Evolutionary conservation across 768 basidiomycete species (phyloP).

Genomic region (Cytidiella melzeri): DNA sequence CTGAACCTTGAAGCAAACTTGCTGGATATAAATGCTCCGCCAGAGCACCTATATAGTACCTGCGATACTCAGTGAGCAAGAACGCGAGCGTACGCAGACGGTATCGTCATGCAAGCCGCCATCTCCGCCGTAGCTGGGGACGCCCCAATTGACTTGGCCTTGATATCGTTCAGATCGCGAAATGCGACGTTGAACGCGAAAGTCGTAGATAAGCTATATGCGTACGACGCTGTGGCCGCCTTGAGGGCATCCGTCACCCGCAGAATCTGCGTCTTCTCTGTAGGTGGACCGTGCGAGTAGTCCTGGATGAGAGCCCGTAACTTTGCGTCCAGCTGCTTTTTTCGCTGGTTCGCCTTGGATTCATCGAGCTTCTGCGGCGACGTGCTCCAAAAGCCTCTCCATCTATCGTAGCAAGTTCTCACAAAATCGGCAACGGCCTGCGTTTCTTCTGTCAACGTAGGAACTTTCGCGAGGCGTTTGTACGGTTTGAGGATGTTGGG

Average conservation of each 20-base stretch:
- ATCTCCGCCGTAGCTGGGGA: slow-evolving; percentile 12
- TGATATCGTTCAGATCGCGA: slow-evolving; percentile 45
- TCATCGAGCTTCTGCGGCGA: not conserved
- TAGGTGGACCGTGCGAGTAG: not conserved
- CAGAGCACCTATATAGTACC: too few species aligned
- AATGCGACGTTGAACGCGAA: slow-evolving; percentile 58
- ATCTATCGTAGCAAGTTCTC: not conserved
- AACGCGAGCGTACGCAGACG: not conserved
- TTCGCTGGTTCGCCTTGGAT: not conserved
- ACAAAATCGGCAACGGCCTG: slow-evolving; percentile 25
- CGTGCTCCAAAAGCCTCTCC: slow-evolving; percentile 1
- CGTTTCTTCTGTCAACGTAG: slow-evolving; percentile 32
- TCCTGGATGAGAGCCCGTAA: not conserved
- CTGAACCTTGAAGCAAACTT: too few species aligned
- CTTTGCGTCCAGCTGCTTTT: not conserved
- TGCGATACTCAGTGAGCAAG: too few species aligned
- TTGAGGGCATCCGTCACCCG: not conserved
- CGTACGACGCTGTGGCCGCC: slow-evolving; percentile 39
- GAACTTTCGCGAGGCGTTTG: slow-evolving; percentile 16
- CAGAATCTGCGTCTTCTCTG: not conserved
- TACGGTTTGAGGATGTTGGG: slow-evolving; percentile 37
- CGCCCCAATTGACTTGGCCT: slow-evolving; percentile 33
- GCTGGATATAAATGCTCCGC: too few species aligned
- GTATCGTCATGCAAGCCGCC: slow-evolving; percentile 1
- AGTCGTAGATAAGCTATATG: slow-evolving; percentile 27